These are phyloP conservation scores for Domatiomyces catenatus DNA, from an alignment of 2,329 filamentous ascomycete species.

Conservation along the genomic window DNA sequence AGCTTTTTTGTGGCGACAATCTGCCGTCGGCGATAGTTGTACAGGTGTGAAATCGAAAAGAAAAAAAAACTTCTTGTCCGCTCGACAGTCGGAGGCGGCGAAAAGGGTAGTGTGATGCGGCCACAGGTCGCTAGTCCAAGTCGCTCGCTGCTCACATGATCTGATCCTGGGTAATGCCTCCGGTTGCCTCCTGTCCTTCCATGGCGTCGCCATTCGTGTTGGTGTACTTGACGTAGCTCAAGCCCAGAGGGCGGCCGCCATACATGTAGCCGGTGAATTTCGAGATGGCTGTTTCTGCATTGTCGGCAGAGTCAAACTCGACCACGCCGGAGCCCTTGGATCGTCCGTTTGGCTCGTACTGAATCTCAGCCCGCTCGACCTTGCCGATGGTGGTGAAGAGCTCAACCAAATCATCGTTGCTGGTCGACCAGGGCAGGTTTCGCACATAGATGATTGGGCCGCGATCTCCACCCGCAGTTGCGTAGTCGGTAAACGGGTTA, in stretches of 20 bases:
- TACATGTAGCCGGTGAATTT: constrained; percentile 99
- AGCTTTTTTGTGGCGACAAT: neutral
- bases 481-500: constrained; percentile 88
- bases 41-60: neutral
- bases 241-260: constrained; percentile 78
- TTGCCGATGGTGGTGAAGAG: constrained; percentile 96
- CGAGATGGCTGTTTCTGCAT: constrained; percentile 80
- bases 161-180: constrained; percentile 83
- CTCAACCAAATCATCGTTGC: constrained; percentile 92
- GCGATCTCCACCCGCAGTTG: constrained; percentile 70
- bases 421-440: constrained; percentile 97
- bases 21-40: neutral
- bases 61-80: neutral
- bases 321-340: constrained; percentile 95
- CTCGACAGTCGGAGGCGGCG: neutral
- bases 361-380: constrained; percentile 96
- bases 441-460: constrained; percentile 83
- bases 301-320: constrained; percentile 67
- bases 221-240: constrained; percentile 88
- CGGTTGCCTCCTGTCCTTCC: constrained; percentile 58
- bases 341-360: constrained; percentile 91
- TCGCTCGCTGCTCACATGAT: constrained; percentile 54
- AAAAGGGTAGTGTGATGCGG: neutral
- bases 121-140: neutral
- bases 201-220: constrained; percentile 58